phyloP scores from a whole-genome alignment of 2,329 filamentous ascomycete genomes.

The Knufia petricola region DNA sequence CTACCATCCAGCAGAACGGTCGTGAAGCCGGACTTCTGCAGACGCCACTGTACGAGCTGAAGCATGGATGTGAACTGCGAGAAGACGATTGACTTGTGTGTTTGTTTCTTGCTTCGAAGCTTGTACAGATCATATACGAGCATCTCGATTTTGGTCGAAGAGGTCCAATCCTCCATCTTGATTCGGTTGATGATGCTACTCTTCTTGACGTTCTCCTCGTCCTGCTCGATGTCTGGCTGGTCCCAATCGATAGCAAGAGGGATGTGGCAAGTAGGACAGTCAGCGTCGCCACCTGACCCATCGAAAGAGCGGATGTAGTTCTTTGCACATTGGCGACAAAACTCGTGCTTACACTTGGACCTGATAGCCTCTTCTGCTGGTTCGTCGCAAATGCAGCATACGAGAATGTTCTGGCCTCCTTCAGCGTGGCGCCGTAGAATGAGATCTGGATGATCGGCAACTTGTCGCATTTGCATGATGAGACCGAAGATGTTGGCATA shows the following conservation, averaged over 20 bases:
- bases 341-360: conserved; percentile 87
- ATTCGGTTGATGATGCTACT: conserved; percentile 97
- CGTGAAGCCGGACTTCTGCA: conserved; percentile 91
- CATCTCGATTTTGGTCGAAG: conserved; percentile 94
- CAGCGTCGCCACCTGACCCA: conserved; percentile 41
- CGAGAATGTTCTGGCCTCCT: conserved; percentile 78
- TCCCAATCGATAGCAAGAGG: conserved; percentile 82
- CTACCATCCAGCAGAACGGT: conserved; percentile 97
- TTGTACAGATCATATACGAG: conserved; percentile 90
- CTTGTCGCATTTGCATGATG: conserved; percentile 99
- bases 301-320: conserved; percentile 72
- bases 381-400: conserved; percentile 94
- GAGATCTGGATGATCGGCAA: conserved; percentile 90
- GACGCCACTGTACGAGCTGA: conserved; percentile 91
- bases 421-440: conserved; percentile 80
- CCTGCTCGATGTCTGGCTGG: conserved; percentile 89
- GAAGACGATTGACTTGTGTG: conserved; percentile 94
- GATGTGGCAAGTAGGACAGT: conserved; percentile 87
- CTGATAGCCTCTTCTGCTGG: conserved; percentile 89
- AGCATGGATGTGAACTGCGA: conserved; percentile 97
- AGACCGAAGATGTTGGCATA: conserved; percentile 98
- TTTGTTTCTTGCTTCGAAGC: conserved; percentile 82
- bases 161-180: conserved; percentile 98
- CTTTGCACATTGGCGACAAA: conserved; percentile 71
- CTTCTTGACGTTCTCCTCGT: conserved; percentile 79